Base-by-base conservation (phyloP, 2,329 filamentous ascomycete genomes). In the Laburnicola sp. region DNA sequence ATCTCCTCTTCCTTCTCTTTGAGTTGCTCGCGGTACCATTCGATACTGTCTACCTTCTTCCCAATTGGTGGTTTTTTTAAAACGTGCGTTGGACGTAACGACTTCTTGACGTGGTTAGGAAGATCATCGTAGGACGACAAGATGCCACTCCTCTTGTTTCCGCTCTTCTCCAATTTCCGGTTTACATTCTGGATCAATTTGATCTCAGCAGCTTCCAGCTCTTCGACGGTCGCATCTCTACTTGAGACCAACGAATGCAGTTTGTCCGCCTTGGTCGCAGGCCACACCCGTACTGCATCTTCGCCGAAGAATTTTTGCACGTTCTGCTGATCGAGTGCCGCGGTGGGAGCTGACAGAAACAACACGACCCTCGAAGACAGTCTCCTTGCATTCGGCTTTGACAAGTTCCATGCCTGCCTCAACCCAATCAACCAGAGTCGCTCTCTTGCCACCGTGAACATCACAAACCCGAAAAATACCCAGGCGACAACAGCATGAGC, bases 11-110 rank as follows among this genome's bases (percentile, higher is more conserved):
- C 86, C 38, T 95, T 82, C 42, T 85, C 85, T 57, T 87, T 83
- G 45, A 97, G 83, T 71, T 95, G 88, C 1, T 80, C 78, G 45
- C 94, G 88, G 57, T 86, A 88, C 88, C 89, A 97, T 56, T 93
- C 85, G 71, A 99, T 97, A 0, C 91, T 94, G 74, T 99, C 94
- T 11, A 97, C 92, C 72, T 96, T 94, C 68, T 91, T 86, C 60
- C 91, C 89, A 59, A 92, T 82, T 22, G 94, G 58, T 21, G 65
- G 56, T 3, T 64, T 68, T 38, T 70, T 71, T 25, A 71, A 51
- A 8, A 62, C 60, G 43, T 74, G 70, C 1, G 68, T 74, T 3
- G 73, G 73, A 5, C 73, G 58, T 9, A 50, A 81, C 81, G 57
- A 87, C 87, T 50, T 87, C 84, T 73, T 92, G 86, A 62, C 79